phyloP scores from a whole-genome alignment of 352 stramenopile genomes.

The Phytophthora colocasiae region DNA sequence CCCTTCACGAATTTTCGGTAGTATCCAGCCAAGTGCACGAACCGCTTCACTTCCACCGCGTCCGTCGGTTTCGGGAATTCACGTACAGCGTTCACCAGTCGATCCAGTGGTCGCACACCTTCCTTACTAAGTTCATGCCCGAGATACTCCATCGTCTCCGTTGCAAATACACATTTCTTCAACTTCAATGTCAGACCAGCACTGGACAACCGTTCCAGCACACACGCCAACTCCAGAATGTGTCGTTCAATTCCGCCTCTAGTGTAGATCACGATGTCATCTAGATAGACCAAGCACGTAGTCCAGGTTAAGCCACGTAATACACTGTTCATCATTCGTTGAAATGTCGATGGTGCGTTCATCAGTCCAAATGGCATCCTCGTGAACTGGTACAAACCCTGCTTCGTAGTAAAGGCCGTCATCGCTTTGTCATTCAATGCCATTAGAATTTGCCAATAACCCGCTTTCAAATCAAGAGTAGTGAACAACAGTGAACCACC shows the following conservation, averaged over 20 bases:
- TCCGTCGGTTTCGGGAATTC: not conserved
- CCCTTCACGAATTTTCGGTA: not conserved
- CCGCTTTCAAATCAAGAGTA: not conserved
- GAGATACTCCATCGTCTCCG: not conserved
- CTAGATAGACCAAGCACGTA: not conserved
- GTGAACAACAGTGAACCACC: not conserved
- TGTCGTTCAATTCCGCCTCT: not conserved
- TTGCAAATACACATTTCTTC: slow-evolving; percentile 1
- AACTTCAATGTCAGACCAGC: not conserved
- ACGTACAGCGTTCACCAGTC: not conserved
- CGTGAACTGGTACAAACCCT: not conserved
- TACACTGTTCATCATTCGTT: not conserved
- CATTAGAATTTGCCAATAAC: not conserved
- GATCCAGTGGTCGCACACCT: not conserved
- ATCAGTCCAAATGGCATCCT: not conserved
- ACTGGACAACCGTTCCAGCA: not conserved
- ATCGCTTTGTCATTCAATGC: not conserved
- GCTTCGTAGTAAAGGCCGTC: not conserved
- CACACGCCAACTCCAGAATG: not conserved
- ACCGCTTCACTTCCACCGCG: not conserved
- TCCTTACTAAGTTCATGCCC: not conserved
- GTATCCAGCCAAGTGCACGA: not conserved
- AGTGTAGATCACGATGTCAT: not conserved
- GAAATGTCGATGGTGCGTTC: slow-evolving; percentile 1
- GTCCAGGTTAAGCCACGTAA: not conserved